A percentile compares a stretch with the other conserved stretches of the same genome.
These are phyloP conservation scores for Fusarium fracticaudum DNA, from an alignment of 2,329 filamentous ascomycete genomes.

Conservation along the genomic window DNA sequence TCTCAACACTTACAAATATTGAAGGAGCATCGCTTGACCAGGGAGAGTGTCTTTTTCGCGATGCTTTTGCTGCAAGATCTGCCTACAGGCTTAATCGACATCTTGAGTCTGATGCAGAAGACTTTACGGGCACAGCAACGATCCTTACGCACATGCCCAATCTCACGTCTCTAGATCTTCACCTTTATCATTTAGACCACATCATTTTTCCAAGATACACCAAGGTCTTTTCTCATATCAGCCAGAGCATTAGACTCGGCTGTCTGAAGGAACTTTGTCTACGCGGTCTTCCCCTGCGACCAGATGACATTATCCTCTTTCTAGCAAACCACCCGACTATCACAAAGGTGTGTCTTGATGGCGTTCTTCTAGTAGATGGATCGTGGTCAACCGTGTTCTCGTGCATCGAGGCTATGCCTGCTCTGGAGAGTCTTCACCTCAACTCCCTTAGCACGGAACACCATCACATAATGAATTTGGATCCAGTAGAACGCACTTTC, in stretches of 20 bases:
- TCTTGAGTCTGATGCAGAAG: neutral
- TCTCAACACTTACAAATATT: neutral
- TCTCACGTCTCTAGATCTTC: neutral
- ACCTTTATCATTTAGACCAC: neutral
- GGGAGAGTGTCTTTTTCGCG: neutral
- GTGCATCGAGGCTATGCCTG: neutral
- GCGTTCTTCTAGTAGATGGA: neutral
- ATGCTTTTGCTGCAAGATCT: neutral
- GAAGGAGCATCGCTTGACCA: accelerated
- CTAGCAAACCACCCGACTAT: neutral
- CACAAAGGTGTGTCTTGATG: neutral
- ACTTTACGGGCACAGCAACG: neutral
- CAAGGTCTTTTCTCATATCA: neutral
- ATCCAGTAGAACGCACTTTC: neutral
- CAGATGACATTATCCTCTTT: neutral
- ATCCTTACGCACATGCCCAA: neutral
- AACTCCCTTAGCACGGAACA: neutral
- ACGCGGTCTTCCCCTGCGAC: neutral
- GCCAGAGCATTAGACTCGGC: neutral
- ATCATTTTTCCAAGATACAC: neutral
- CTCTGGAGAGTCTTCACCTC: neutral
- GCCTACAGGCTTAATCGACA: neutral
- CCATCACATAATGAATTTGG: neutral
- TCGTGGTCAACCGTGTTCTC: neutral
- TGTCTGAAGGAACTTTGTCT: neutral